Conservation (phyloP, 768 basidiomycete genomes). For the Suillus paluster region DNA sequence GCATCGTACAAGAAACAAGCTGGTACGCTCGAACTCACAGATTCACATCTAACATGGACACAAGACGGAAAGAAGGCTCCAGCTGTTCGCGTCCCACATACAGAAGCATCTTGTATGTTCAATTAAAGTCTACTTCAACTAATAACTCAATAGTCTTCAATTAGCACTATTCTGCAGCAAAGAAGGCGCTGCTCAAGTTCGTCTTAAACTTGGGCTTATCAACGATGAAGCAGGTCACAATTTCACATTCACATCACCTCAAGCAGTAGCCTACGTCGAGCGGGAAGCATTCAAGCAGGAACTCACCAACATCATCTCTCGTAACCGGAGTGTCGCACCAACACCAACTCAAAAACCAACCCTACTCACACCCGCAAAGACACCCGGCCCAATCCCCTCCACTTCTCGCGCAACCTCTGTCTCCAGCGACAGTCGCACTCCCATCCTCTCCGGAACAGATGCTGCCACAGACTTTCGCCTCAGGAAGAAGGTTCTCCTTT, state of each 20-base stretch:
- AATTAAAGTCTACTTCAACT: slow-evolving; percentile 5
- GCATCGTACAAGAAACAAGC: slow-evolving; percentile 84
- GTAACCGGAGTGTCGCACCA: slow-evolving; percentile 55
- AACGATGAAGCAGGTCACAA: slow-evolving; percentile 77
- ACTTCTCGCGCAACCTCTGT: slow-evolving; percentile 69
- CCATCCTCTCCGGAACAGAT: slow-evolving; percentile 60
- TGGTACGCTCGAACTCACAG: slow-evolving; percentile 77
- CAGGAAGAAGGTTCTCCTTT: slow-evolving; percentile 78
- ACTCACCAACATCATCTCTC: slow-evolving; percentile 75
- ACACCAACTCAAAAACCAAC: slow-evolving; percentile 30
- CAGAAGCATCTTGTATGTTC: slow-evolving; percentile 66
- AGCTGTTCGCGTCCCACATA: slow-evolving; percentile 63
- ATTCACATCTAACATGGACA: slow-evolving; percentile 77
- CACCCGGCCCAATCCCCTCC: slow-evolving; percentile 45
- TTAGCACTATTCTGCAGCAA: slow-evolving; percentile 88
- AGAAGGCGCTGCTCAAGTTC: slow-evolving; percentile 78
- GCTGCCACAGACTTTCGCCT: slow-evolving; percentile 71
- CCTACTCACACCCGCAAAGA: slow-evolving; percentile 35
- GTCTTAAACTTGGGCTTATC: slow-evolving; percentile 73
- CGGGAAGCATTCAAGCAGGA: slow-evolving; percentile 85
- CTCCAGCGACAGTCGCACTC: slow-evolving; percentile 54
- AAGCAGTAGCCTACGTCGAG: slow-evolving; percentile 64
- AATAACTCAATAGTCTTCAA: background rate
- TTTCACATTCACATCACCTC: slow-evolving; percentile 79
- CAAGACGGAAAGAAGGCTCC: slow-evolving; percentile 70